Base-by-base conservation (phyloP, 2,329 filamentous ascomycete genomes). In the Dryadomyces sulphureus region DNA sequence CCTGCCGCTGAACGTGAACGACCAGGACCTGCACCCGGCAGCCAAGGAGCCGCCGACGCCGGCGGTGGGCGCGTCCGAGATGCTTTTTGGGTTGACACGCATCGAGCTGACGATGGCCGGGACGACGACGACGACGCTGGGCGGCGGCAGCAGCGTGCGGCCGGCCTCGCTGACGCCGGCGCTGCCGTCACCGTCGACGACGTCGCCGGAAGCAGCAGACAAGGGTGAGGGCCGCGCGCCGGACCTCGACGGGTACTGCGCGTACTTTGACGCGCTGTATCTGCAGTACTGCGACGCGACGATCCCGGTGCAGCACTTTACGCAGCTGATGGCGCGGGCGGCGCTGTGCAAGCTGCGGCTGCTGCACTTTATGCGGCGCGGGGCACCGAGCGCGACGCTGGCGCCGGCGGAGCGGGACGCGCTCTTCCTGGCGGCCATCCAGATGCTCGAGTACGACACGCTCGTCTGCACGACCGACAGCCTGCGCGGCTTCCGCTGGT, bases 1-100 rank as follows among this genome's bases (percentile, higher is more conserved):
- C n/a, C 50, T 61, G 16, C 68, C 66, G 1, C 55, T 64, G 1
- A 72, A 70, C 25, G 54, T 68, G 1, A 65, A 65, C 49, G 70
- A 73, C 48, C 63, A 58, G 3, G 68, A 71, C 2, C 60, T 60
- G 1, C 65, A 67, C 20, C 65, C 64, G 49, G 68, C 61, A 12
- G 27, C 27, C 27, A 32, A 32, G 27, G 27, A 32, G 56, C 56
- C 1, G 47, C 55, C 0, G 64, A 64, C 7, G 27, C 35, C 19
- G 19, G 25, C 60, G 2, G 49, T 41, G 0, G 54, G 54, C n/a
- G 49, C 60, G 1, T 69, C 65, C 0, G 69, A 72, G 4, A 59
- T 66, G 0, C 25, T 70, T 0, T 72, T 69, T 45, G 50, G 54
- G 19, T 58, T 68, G 5, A 54, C 68, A 0, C 61, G 66, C 8